phyloP scores from a whole-genome alignment of 169 alveolate genomes.

The Cryptosporidium sp. region DNA sequence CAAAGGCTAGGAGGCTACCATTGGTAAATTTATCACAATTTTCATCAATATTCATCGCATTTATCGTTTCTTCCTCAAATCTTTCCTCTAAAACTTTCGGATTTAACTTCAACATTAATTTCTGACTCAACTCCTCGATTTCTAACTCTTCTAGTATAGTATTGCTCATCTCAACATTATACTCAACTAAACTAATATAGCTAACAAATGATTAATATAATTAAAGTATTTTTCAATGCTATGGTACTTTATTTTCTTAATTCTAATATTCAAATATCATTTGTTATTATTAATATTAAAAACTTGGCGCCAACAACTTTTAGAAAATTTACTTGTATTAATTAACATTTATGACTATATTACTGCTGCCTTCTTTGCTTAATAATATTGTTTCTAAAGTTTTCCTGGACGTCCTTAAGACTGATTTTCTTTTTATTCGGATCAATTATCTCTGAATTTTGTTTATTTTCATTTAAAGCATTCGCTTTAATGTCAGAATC shows the following conservation, averaged over 20 bases:
- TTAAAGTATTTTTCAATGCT: neutral
- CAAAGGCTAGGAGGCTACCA: neutral
- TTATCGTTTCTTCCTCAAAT: neutral
- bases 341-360: neutral
- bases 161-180: neutral
- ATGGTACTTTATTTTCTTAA: neutral
- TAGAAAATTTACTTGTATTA: neutral
- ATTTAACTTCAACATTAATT: slow-evolving; percentile 29
- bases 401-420: slow-evolving; percentile 45
- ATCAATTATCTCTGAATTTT: slow-evolving; percentile 3
- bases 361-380: slow-evolving; percentile 20
- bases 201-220: neutral
- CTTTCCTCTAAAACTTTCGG: neutral
- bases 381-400: slow-evolving; percentile 50
- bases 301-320: neutral
- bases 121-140: slow-evolving; percentile 32
- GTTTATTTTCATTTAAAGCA: neutral
- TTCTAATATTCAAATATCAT: neutral
- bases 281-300: neutral
- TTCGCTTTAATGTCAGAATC: neutral
- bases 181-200: neutral
- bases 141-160: slow-evolving; percentile 12
- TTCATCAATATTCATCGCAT: neutral
- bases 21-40: neutral
- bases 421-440: slow-evolving; percentile 4